Percentiles rank a stretch among this genome's conserved stretches.
These are phyloP conservation scores for Schrenkiella parvula DNA, from an alignment of 345 rosid species.

Conservation along the genomic window DNA sequence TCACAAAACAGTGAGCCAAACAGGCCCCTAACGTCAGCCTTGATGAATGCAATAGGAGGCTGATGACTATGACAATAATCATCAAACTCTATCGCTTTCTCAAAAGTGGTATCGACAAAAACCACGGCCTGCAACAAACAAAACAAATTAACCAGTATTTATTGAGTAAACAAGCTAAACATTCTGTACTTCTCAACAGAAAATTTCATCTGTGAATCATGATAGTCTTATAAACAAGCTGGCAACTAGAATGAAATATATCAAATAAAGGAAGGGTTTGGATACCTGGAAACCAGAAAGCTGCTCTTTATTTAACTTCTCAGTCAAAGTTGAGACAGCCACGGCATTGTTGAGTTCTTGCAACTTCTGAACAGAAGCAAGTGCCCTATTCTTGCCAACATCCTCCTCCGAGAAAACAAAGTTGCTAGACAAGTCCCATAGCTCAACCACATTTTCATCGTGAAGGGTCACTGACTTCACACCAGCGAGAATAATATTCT, in stretches of 20 bases:
- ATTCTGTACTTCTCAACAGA: neutral
- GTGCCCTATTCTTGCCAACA: slow-evolving; percentile 77
- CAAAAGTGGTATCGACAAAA: slow-evolving; percentile 63
- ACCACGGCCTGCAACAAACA: slow-evolving; percentile 65
- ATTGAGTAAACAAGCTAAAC: neutral
- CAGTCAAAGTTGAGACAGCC: slow-evolving; percentile 52
- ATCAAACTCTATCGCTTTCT: slow-evolving; percentile 57
- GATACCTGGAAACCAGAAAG: slow-evolving; percentile 79
- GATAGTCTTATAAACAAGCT: neutral
- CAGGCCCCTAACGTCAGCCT: slow-evolving; percentile 70
- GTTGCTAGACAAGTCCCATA: slow-evolving; percentile 85
- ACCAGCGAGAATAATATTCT: slow-evolving; percentile 88
- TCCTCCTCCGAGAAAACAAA: slow-evolving; percentile 73
- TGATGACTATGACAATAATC: slow-evolving; percentile 63
- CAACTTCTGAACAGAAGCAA: slow-evolving; percentile 77
- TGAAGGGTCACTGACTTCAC: slow-evolving; percentile 91
- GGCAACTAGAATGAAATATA: neutral
- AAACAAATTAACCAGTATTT: neutral
- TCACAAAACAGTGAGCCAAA: slow-evolving; percentile 72
- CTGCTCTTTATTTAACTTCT: slow-evolving; percentile 62
- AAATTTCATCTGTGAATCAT: neutral
- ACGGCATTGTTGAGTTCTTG: slow-evolving; percentile 90
- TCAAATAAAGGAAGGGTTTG: neutral
- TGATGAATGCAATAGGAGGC: slow-evolving; percentile 68
- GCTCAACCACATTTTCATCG: slow-evolving; percentile 68